phyloP scores from a whole-genome alignment of 1,284 basidiomycete genomes.

The Fistulina hepatica region DNA sequence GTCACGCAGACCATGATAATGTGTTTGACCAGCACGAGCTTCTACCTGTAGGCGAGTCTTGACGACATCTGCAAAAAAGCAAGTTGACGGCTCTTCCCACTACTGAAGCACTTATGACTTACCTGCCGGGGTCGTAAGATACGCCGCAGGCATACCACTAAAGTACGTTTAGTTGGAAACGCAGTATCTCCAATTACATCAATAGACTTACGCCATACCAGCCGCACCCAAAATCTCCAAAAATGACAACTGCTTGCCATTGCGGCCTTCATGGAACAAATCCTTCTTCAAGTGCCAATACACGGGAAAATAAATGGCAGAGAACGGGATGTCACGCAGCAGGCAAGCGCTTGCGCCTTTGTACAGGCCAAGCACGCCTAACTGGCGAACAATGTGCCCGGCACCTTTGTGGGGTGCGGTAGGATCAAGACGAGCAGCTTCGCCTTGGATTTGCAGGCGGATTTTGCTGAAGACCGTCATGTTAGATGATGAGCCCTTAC shows the following conservation, averaged over 20 bases:
- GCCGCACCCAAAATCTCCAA: conserved; percentile 82
- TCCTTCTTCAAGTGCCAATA: conserved; percentile 87
- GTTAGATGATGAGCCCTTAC: conserved; percentile 6
- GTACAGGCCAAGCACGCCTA: conserved; percentile 90
- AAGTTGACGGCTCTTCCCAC: conserved; percentile 19
- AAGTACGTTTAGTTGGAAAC: conserved; percentile 19
- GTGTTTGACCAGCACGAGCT: conserved; percentile 82
- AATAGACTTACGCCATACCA: conserved; percentile 59
- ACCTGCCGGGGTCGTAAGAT: conserved; percentile 79
- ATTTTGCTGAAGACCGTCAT: conserved; percentile 64
- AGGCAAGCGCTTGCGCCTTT: conserved; percentile 83
- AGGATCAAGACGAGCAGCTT: conserved; percentile 78
- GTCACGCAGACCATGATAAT: conserved; percentile 87
- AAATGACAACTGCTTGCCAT: conserved; percentile 88
- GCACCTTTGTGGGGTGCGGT: conserved; percentile 78
- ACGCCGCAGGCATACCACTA: conserved; percentile 93
- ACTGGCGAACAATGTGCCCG: conserved; percentile 83
- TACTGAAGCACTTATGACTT: conserved; percentile 14
- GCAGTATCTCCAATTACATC: conserved; percentile 10
- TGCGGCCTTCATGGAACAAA: conserved; percentile 90
- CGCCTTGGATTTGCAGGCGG: conserved; percentile 92
- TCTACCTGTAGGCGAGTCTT: conserved; percentile 99
- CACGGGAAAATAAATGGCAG: conserved; percentile 71
- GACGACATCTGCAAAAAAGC: conserved; percentile 69
- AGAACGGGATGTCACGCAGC: conserved; percentile 92